phyloP scores from a whole-genome alignment of 1,284 basidiomycete species.

The Ganoderma resinaceum region DNA sequence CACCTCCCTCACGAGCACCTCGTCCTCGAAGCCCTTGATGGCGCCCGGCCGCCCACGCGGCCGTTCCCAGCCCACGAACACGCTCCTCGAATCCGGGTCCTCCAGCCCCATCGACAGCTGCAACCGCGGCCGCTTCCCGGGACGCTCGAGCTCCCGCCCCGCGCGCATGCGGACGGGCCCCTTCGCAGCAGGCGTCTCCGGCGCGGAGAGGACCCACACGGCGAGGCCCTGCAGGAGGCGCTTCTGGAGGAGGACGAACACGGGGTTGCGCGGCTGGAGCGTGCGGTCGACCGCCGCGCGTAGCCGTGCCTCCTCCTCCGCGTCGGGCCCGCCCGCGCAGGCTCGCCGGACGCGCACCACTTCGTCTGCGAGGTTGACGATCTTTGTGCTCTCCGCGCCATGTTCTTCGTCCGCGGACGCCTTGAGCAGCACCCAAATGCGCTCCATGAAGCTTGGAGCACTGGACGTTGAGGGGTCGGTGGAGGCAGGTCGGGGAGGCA shows the following conservation, averaged over 20 bases:
- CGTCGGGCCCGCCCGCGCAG: slow-evolving; percentile 33
- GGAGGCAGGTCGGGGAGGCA: slow-evolving; percentile 36
- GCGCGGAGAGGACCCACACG: slow-evolving; percentile 37
- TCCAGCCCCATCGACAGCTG: slow-evolving; percentile 35
- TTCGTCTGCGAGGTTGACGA: slow-evolving; percentile 75
- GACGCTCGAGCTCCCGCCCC: slow-evolving; percentile 27
- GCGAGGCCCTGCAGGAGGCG: slow-evolving; percentile 58
- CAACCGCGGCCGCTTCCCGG: slow-evolving; percentile 37
- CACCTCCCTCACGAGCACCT: slow-evolving; percentile 43
- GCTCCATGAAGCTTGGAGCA: slow-evolving; percentile 59
- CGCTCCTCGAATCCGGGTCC: slow-evolving; percentile 16
- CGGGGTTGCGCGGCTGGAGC: slow-evolving; percentile 65
- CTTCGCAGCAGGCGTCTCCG: background rate
- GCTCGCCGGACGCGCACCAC: slow-evolving; percentile 54
- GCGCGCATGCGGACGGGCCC: slow-evolving; percentile 53
- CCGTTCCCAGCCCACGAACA: slow-evolving; percentile 22
- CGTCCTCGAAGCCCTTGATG: slow-evolving; percentile 58
- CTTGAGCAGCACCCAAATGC: slow-evolving; percentile 70
- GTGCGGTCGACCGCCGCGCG: slow-evolving; percentile 68
- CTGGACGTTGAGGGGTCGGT: background rate
- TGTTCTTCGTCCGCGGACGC: slow-evolving; percentile 59
- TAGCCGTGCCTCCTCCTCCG: slow-evolving; percentile 53
- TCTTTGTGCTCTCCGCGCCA: slow-evolving; percentile 51
- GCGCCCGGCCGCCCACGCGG: slow-evolving; percentile 28
- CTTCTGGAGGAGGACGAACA: slow-evolving; percentile 65